Percentiles rank a stretch among this genome's conserved stretches.
Conservation (phyloP, 2,329 filamentous ascomycete species). For the Chaetomium olivaceum region DNA sequence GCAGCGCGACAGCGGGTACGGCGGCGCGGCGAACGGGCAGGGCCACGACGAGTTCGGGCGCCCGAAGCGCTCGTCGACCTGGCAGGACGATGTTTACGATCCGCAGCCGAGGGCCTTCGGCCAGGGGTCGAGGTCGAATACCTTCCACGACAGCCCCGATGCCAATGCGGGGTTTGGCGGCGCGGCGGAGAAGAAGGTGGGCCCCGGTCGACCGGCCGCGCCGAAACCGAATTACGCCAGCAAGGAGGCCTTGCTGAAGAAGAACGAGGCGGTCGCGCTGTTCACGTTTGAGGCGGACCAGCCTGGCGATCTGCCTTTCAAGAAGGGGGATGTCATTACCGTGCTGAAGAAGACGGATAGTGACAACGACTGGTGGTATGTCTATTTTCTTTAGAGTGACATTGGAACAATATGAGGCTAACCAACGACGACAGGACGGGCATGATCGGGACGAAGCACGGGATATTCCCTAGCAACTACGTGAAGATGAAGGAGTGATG, state of each 20-base stretch:
- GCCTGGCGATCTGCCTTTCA: conserved; percentile 88
- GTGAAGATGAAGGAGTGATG: conserved; percentile 64
- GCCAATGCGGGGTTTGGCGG: conserved; percentile 44
- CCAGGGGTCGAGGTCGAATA: conserved; percentile 52
- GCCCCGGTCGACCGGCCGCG: conserved; percentile 76
- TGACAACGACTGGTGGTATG: conserved; percentile 90
- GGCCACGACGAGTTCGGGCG: conserved; percentile 55
- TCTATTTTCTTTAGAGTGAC: conserved; percentile 29
- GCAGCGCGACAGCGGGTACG: conserved; percentile 39
- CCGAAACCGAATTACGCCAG: conserved; percentile 82
- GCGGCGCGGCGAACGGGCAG: conserved; percentile 34
- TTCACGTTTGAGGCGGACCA: conserved; percentile 96
- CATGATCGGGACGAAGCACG: conserved; percentile 77
- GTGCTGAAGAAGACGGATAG: conserved; percentile 93
- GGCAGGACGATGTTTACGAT: conserved; percentile 77
- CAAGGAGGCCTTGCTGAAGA: conserved; percentile 57
- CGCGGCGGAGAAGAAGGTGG: conserved; percentile 48
- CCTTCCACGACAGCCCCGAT: conserved; percentile 42
- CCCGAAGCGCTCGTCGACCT: conserved; percentile 66
- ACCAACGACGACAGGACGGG: conserved; percentile 66
- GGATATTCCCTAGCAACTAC: conserved; percentile 88
- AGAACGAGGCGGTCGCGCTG: conserved; percentile 84
- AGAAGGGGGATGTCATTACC: conserved; percentile 95
- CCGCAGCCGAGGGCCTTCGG: conserved; percentile 46
- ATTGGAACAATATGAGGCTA: not conserved